A percentile compares a stretch with the other conserved stretches of the same genome.
Evolutionary conservation across 495 filamentous ascomycete genomes (phyloP).

Genomic region (Penicillium waksmanii): DNA sequence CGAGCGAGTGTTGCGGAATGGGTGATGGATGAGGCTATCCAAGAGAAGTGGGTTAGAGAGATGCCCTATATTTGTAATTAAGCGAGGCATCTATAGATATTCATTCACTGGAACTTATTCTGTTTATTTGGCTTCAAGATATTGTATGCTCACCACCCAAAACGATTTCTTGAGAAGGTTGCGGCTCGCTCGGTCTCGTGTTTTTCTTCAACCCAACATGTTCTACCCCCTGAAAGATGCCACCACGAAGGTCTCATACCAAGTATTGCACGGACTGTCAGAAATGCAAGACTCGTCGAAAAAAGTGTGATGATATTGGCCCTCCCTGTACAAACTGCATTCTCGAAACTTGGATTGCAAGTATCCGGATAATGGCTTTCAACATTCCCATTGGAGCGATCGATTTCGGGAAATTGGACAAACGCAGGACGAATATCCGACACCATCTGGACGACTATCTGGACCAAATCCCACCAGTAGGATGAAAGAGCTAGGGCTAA

Average conservation of each 20-base stretch:
- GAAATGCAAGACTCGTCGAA: slow-evolving; percentile 28
- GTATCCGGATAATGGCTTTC: slow-evolving; percentile 10
- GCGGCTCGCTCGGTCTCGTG: not conserved
- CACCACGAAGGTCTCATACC: slow-evolving; percentile 20
- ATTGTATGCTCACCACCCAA: not conserved
- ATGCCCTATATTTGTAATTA: slow-evolving; percentile 15
- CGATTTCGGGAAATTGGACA: not conserved
- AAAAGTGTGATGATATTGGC: slow-evolving; percentile 28
- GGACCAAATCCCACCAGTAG: not conserved
- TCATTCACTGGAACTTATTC: not conserved
- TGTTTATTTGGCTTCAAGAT: not conserved
- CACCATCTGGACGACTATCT: not conserved
- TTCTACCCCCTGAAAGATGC: slow-evolving; percentile 14
- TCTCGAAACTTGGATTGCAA: slow-evolving; percentile 14
- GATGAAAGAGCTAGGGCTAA: slow-evolving; percentile 6
- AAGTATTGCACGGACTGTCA: slow-evolving; percentile 26
- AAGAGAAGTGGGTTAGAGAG: slow-evolving; percentile 7
- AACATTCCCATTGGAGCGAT: not conserved
- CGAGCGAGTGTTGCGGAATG: slow-evolving; percentile 10
- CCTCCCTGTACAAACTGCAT: slow-evolving; percentile 22
- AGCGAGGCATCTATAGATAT: not conserved
- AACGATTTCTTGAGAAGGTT: not conserved
- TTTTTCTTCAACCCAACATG: not conserved
- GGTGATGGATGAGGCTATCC: slow-evolving; percentile 9
- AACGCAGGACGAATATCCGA: not conserved